Evolutionary conservation across 768 basidiomycete genomes (phyloP), one percentile per base, ranked within the genome.

Genomic region (Melanogaster broomeanus): DNA sequence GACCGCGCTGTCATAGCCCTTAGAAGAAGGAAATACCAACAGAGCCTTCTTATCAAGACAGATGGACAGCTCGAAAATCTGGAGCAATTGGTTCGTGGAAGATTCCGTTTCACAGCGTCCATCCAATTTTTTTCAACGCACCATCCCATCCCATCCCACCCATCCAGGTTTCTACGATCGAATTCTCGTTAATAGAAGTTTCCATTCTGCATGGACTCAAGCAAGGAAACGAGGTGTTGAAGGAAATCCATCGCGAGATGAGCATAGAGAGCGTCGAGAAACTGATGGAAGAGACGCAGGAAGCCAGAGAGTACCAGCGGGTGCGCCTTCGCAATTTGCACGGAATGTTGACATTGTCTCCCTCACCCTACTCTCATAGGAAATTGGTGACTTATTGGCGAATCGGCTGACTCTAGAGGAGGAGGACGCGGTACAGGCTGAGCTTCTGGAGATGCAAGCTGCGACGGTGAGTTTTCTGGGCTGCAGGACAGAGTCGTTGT

Each of bases 241-340:
- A 89, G 68, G 85, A 97, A 70, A 88, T 99, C 15, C 94, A 99
- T 69, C 86, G 86, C 60, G 93, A 98, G 69, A 85, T 99, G 83
- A 92, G 85, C 59, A 61, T 93, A 9, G 93, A 97, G 68, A 85
- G 77, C 53, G 95, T 98, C n/a, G 96, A 98, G 78, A 90, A 83
- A 64, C 74, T 98, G 45, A 78, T 99, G 75, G 92, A 88, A 58
- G 92, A 97, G 71, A 97, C 95, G 0, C 82, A 83, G 4, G 96
- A 98, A 63, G 97, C 93, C 12, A 81, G 89, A 57, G 93, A 86
- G 54, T 98, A 98, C 68, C 93, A 99, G 64, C 75, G 78, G 65
- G 96, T 93, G 54, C 35, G 80, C 68, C 12, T 13, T 42, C 57
- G 52, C 22, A 16, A 30, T 18, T n/a, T n/a, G n/a, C 4, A 27